Evolutionary conservation across 164 flowering plant genomes (phyloP).

Genomic region (Aristolochia californica): DNA sequence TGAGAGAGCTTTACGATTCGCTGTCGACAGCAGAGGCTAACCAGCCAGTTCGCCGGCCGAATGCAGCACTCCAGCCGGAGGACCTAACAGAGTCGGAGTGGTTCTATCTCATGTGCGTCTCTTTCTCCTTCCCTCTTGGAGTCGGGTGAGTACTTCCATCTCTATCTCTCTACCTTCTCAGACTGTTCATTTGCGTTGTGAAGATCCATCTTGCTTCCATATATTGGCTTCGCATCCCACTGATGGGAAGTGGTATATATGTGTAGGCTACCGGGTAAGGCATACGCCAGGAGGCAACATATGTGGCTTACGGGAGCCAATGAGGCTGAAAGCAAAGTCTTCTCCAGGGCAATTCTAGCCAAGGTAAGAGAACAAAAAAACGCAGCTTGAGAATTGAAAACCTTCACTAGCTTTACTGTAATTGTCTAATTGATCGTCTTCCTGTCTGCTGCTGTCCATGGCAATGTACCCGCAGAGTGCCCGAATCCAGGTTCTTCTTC

Average conservation of each 20-base stretch:
- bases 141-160: constrained; percentile 71
- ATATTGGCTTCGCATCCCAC: too few species aligned
- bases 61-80: constrained; percentile 85
- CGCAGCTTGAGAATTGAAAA: too few species aligned
- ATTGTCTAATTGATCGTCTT: too few species aligned
- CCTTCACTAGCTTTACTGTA: too few species aligned
- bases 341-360: constrained; percentile 90
- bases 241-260: too few species aligned
- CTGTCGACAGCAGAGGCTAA: constrained; percentile 61
- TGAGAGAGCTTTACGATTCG: constrained; percentile 78
- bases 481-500: constrained; percentile 61
- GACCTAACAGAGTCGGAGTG: constrained; percentile 94
- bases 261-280: constrained; percentile 80
- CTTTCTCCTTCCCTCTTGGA: constrained; percentile 83
- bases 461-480: constrained; percentile 44
- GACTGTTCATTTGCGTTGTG: too few species aligned
- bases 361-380: too few species aligned
- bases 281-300: constrained; percentile 60
- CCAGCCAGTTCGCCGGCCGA: constrained; percentile 62
- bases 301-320: constrained; percentile 87
- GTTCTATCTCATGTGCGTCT: constrained; percentile 95
- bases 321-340: constrained; percentile 76
- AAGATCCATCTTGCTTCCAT: too few species aligned
- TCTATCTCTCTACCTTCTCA: too few species aligned
- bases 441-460: not conserved